A percentile compares a stretch with the other conserved stretches of the same genome.
phyloP scores from a whole-genome alignment of 1,284 basidiomycete genomes.

The Moniliophthora roreri region DNA sequence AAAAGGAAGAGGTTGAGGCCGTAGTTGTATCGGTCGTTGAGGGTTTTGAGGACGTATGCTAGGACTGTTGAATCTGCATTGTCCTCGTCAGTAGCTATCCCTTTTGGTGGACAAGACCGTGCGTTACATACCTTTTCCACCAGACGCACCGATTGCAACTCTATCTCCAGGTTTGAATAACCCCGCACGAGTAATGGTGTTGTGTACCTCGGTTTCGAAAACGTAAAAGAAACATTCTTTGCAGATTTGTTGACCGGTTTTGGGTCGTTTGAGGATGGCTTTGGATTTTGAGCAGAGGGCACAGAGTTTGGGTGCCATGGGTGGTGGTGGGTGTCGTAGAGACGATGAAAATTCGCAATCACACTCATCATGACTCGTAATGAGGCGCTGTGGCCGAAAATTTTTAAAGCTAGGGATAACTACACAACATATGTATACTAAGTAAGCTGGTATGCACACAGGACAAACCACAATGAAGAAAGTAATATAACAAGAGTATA shows the following conservation, averaged over 20 bases:
- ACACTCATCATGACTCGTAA: too few relatives aligned
- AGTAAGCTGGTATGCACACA: not conserved
- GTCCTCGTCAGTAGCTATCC: conserved; percentile 12
- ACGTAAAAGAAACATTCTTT: conserved; percentile 95
- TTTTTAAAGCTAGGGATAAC: too few relatives aligned
- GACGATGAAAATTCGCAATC: too few relatives aligned
- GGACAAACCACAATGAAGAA: too few relatives aligned
- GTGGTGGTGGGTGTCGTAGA: too few relatives aligned
- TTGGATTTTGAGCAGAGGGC: conserved; percentile 74
- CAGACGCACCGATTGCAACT: conserved; percentile 97
- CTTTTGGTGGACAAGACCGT: conserved; percentile 1
- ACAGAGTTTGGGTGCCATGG: conserved; percentile 72
- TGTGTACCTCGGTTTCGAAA: conserved; percentile 98
- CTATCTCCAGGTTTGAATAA: conserved; percentile 92
- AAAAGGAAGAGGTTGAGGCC: conserved; percentile 90
- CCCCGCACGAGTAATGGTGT: conserved; percentile 82
- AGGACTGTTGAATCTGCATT: conserved; percentile 92
- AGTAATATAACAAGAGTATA: too few relatives aligned
- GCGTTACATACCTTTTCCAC: conserved; percentile 81
- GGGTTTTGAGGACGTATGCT: conserved; percentile 93
- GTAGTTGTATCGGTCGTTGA: conserved; percentile 94
- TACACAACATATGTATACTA: too few relatives aligned
- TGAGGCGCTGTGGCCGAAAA: too few relatives aligned
- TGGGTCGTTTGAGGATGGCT: conserved; percentile 92
- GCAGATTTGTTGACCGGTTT: conserved; percentile 97